Base-by-base conservation (phyloP, 2,329 filamentous ascomycete genomes). In the Phyllosticta paracitricarpa region DNA sequence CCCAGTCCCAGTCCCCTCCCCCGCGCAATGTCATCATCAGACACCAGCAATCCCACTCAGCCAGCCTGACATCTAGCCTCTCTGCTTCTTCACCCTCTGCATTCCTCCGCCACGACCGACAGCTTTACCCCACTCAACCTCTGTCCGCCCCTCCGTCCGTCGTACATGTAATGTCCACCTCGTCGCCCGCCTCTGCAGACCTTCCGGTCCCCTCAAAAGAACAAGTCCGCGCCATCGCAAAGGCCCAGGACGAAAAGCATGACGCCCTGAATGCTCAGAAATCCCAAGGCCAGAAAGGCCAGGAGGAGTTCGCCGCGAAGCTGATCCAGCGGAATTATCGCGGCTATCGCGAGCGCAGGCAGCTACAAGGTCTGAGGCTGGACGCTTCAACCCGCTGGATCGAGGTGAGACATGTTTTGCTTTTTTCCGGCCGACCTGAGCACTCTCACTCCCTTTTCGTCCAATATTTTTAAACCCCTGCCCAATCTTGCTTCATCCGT, bases 351-450 rank as follows among this genome's bases (percentile, higher is more conserved):
- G 81, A 84, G 56, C 82, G 90, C 53, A 78, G 90, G 56, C 86
- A 90, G 71, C 78, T 94, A 67, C 73, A 82, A 51, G 90, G 90
- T 0, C 78, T 87, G 65, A 82, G 82, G 1, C 71, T 95, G 35
- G 82, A 89, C 71, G 82, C 89, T n/a, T 83, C 80, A 30, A 85
- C 85, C 30, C 78, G 89, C 67, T 92, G 88, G 88, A 77, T 84
- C 10, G 84, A 89, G 68, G 87, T 89, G 60, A 67, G 61, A 64
- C 65, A 68, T 14, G 22, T 48, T 28, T 52, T 35, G 26, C 28
- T 40, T 17, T 51, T 25, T 55, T n/a, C 33, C 54, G 14, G 24
- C 28, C 24, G 56, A 17, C n/a, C 19, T 14, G 68, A 61, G 24
- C 61, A 59, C 14, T 62, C 62, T 17, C 54, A 54, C 33, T 57